A percentile compares a stretch with the other conserved stretches of the same genome.
These are phyloP conservation scores for Eutrema heterophyllum DNA, from an alignment of 345 rosid genomes.

Conservation along the genomic window DNA sequence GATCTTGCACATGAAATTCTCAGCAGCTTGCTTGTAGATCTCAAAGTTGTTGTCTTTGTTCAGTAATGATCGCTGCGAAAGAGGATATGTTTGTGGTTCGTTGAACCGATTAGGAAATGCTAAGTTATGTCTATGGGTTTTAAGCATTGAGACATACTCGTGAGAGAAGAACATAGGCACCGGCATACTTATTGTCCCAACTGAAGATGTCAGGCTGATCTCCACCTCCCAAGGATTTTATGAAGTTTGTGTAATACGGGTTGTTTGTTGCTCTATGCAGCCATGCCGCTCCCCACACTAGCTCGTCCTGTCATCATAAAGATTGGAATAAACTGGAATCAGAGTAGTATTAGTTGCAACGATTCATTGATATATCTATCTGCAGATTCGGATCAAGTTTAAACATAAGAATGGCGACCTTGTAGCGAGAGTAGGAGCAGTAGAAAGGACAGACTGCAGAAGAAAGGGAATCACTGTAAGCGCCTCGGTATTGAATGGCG, in stretches of 20 bases:
- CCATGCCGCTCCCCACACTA: conserved; percentile 92
- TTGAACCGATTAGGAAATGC: conserved; percentile 5
- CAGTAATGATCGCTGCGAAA: conserved; percentile 31
- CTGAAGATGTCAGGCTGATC: conserved; percentile 75
- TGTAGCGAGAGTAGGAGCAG: conserved; percentile 83
- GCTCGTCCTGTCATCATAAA: conserved; percentile 56
- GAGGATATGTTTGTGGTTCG: conserved; percentile 42
- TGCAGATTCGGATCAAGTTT: not conserved
- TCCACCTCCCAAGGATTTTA: conserved; percentile 64
- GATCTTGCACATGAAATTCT: conserved; percentile 79
- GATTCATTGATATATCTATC: not conserved
- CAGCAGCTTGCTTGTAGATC: conserved; percentile 59
- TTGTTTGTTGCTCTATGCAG: conserved; percentile 64
- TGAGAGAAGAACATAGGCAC: conserved; percentile 71
- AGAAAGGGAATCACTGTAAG: conserved; percentile 77
- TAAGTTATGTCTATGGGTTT: not conserved
- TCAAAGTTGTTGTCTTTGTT: conserved; percentile 55
- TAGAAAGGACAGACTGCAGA: conserved; percentile 76
- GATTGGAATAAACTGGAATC: not conserved
- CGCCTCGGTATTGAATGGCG: conserved; percentile 66
- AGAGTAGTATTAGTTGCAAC: not conserved
- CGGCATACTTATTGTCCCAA: conserved; percentile 90
- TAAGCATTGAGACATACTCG: conserved; percentile 38
- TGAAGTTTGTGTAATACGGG: conserved; percentile 46
- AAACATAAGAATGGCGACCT: conserved; percentile 35